phyloP scores from a whole-genome alignment of 805 yeast species.

The Yarrowia divulgata region DNA sequence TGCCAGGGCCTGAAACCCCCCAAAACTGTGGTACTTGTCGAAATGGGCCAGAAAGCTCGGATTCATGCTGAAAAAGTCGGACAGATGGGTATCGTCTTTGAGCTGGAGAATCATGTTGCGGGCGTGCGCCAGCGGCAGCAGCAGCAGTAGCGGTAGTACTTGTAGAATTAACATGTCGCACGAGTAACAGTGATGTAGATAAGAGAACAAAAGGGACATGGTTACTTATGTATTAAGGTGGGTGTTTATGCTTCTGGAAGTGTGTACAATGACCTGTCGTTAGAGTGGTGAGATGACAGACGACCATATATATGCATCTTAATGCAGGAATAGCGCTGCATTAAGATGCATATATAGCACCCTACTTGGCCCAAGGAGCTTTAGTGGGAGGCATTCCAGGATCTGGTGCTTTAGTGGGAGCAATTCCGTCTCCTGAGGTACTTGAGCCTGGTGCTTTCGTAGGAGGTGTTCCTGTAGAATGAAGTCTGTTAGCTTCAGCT shows the following conservation, averaged over 20 bases:
- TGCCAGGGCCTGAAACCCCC: slow-evolving; percentile 29
- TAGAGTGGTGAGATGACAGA: not conserved
- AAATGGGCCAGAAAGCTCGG: slow-evolving; percentile 32
- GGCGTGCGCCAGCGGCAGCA: slow-evolving; percentile 10
- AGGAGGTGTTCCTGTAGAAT: not conserved
- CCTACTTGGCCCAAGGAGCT: slow-evolving; percentile 42
- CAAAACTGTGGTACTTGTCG: slow-evolving; percentile 36
- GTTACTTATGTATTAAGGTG: not conserved
- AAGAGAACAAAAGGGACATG: no score
- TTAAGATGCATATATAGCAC: no score
- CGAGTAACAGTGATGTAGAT: not conserved
- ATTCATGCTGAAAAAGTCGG: slow-evolving; percentile 13
- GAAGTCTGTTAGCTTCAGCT: not conserved
- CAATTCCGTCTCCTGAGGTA: not conserved
- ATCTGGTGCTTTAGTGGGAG: not conserved
- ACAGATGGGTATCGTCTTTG: slow-evolving; percentile 13
- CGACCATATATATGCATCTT: no score
- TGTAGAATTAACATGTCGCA: slow-evolving; percentile 10
- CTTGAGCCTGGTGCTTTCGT: not conserved
- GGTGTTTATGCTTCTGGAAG: not conserved
- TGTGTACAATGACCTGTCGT: not conserved
- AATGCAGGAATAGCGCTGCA: no score
- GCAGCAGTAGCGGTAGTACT: slow-evolving; percentile 21
- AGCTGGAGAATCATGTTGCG: slow-evolving; percentile 30
- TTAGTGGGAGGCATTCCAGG: slow-evolving; percentile 17